A percentile compares a stretch with the other conserved stretches of the same genome.
Conservation (phyloP, 805 yeast species). For the Metschnikowia hibisci region DNA sequence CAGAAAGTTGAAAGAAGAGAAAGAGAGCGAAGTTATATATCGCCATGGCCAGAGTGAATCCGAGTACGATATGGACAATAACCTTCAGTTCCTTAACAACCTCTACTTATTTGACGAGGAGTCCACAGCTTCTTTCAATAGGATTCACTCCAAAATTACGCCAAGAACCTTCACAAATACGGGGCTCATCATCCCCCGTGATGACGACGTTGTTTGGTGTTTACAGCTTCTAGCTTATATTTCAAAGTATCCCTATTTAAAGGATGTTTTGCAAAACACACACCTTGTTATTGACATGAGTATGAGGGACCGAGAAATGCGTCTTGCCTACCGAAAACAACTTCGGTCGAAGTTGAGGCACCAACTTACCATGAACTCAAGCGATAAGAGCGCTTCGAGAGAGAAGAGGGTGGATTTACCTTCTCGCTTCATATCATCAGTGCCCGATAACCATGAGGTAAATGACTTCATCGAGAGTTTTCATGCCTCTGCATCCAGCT, state of each 20-base stretch:
- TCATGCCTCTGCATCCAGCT: slow-evolving; percentile 34
- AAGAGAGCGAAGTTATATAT: slow-evolving; percentile 33
- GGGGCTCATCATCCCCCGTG: slow-evolving; percentile 82
- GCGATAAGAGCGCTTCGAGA: slow-evolving; percentile 34
- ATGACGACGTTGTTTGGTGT: slow-evolving; percentile 93
- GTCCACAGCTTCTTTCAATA: slow-evolving; percentile 22
- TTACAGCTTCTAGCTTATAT: slow-evolving; percentile 88
- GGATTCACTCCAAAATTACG: slow-evolving; percentile 30
- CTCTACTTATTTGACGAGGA: slow-evolving; percentile 35
- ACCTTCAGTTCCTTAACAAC: slow-evolving; percentile 38
- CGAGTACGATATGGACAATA: slow-evolving; percentile 42
- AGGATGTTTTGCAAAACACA: slow-evolving; percentile 69
- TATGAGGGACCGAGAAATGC: slow-evolving; percentile 39
- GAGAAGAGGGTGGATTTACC: neutral
- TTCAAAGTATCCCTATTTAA: slow-evolving; percentile 81
- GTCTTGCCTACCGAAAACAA: slow-evolving; percentile 34
- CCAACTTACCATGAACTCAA: slow-evolving; percentile 25
- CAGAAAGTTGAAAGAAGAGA: slow-evolving; percentile 36
- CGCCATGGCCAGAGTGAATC: slow-evolving; percentile 11
- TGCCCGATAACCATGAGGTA: slow-evolving; percentile 2
- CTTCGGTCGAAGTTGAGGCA: slow-evolving; percentile 31
- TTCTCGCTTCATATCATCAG: slow-evolving; percentile 4
- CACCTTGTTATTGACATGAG: slow-evolving; percentile 68
- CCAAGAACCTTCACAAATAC: slow-evolving; percentile 42
- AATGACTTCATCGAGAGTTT: slow-evolving; percentile 22